Base-by-base conservation (phyloP, 2,329 filamentous ascomycete genomes). In the Xylariaceae sp. region DNA sequence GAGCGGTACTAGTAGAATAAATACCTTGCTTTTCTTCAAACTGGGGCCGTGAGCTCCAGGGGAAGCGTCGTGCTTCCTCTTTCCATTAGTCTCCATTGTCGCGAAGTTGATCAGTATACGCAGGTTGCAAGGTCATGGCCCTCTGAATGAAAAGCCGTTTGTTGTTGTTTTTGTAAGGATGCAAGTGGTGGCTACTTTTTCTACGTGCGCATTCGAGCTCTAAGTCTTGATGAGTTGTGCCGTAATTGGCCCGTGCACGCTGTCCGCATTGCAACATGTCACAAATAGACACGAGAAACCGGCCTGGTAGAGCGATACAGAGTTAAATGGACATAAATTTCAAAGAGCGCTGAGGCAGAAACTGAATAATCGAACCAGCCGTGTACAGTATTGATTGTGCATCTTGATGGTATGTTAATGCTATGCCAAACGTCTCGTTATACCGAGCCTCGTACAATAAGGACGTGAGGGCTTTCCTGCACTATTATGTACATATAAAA, bases 11-110 rank as follows among this genome's bases (percentile, higher is more conserved):
- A 6, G 29, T 16, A 2, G 29, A 29, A 18, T 18, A 30, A 61
- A 29, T 58, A 70, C 70, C 64, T 74, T 75, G 62, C 72, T 75
- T 61, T 67, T 73, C 57, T 74, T 72, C 23, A 59, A 21, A 36
- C 58, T 60, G 35, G 60, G 61, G n/a, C 53, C 61, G 11, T 63
- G 48, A 15, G 58, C 36, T 15, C 58, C 64, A 20, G 55, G 64
- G n/a, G 63, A 47, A 5, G 67, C 65, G 8, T 66, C 65, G 4
- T 61, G 61, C 52, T 74, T 75, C 56, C 73, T 64, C 55, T 76
- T 76, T 15, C 55, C 55, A 21, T 64, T 63, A 4, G 65, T 59
- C n/a, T 64, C 61, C 72, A 74, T 74, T 27, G 29, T 48, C 3
- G n/a, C 29, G 10, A 9, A 21, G 3, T 5, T n/a, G n/a, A n/a